Base-by-base conservation (phyloP, 805 yeast species). In the Candida adriatica region DNA sequence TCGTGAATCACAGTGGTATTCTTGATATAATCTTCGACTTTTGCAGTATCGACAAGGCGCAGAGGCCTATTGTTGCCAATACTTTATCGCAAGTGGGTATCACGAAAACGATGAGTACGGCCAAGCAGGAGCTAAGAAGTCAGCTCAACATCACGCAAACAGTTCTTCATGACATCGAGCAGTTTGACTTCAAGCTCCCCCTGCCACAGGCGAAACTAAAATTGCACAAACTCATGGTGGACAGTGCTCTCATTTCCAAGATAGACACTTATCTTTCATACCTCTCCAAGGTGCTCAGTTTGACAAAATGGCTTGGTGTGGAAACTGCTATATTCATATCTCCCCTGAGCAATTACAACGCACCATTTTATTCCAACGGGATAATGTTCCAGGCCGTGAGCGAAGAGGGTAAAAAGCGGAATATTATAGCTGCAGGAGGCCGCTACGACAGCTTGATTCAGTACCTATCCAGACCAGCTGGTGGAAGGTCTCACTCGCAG, bases 361-460 rank as follows among this genome's bases (percentile, higher is more conserved):
- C 79, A 19, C 70, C 77, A 8, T 90, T 86, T 51, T 92, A 88
- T 51, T 63, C 68, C 23, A 75, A 77, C 13, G 94, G 94, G 0
- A 59, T 88, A 2, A 86, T 92, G 94, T 92, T 90, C 52, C 94
- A 86, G 45, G 85, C 83, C 0, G 71, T 86, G 2, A 71, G 75
- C 41, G 81, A 84, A 33, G 79, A 75, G 39, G 66, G 49, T 52
- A 46, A 35, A 43, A 49, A 31, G 22, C 8, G 22, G 42, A 61
- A 52, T 24, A 41, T 79, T 19, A 62, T 92, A 24, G 92, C 92
- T 11, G 90, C 92, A 0, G 99, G 99, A 27, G 99, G 99, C 3
- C 64, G 99, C 34, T 92, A 87, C 51, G 97, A 90, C 48, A 62
- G 66, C 14, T 64, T 92, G 42, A 72, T 87, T 10, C 62, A 73